These are phyloP conservation scores for Hanseniaspora vineae DNA, from an alignment of 805 yeast genomes.

Conservation along the genomic window DNA sequence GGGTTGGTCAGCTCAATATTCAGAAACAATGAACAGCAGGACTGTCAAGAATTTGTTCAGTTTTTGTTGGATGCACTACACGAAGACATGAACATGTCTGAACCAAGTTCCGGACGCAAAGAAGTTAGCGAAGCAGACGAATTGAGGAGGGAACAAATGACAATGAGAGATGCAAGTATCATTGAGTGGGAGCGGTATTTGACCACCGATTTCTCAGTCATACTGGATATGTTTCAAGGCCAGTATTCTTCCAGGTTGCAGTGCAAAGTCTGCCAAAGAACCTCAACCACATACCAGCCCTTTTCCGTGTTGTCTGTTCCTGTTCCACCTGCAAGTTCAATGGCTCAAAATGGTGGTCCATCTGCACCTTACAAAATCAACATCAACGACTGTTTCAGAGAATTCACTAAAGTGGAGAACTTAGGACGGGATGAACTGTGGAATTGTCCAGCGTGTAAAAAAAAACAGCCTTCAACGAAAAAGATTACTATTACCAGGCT, in stretches of 20 bases:
- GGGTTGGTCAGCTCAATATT: conserved; percentile 67
- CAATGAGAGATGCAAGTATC: conserved; percentile 70
- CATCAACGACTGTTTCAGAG: conserved; percentile 57
- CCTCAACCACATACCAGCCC: conserved; percentile 79
- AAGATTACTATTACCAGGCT: conserved; percentile 60
- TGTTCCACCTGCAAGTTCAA: conserved; percentile 38
- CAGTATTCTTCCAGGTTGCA: conserved; percentile 70
- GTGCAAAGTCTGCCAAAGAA: conserved; percentile 58
- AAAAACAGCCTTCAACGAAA: conserved; percentile 51
- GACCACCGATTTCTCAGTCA: conserved; percentile 61
- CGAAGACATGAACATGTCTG: conserved; percentile 72
- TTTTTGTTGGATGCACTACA: conserved; percentile 81
- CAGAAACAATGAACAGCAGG: conserved; percentile 78
- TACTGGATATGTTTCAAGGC: conserved; percentile 79
- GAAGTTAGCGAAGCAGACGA: conserved; percentile 67
- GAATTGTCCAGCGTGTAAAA: conserved; percentile 69
- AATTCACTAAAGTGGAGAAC: conserved; percentile 62
- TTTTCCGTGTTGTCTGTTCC: conserved; percentile 74
- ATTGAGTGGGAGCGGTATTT: conserved; percentile 88
- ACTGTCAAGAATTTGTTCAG: conserved; percentile 84
- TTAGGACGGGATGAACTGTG: conserved; percentile 72
- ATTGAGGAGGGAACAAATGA: conserved; percentile 51
- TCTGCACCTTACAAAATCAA: conserved; percentile 7
- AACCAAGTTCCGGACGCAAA: conserved; percentile 37
- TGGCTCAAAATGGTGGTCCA: conserved; percentile 6